These are phyloP conservation scores for Digitaria exilis DNA, from an alignment of 202 grass and related monocot genomes.

Conservation along the genomic window DNA sequence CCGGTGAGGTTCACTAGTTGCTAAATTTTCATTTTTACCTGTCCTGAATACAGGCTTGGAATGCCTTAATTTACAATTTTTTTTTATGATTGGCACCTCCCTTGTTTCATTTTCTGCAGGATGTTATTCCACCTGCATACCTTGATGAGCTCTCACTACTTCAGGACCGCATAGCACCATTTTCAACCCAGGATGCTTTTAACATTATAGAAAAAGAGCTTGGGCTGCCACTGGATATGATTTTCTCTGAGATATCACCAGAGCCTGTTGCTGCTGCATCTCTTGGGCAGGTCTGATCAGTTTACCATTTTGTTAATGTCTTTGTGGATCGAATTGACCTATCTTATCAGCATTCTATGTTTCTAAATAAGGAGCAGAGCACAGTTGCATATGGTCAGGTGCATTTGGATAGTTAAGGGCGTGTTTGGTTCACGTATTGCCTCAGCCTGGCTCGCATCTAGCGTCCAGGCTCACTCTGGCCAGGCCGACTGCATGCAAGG, in stretches of 20 bases:
- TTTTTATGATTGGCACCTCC: not conserved
- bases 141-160: conserved; percentile 88
- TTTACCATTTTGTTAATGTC: no score
- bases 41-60: not conserved
- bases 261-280: conserved; percentile 88
- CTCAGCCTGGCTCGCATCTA: no score
- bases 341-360: conserved; percentile 4
- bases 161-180: conserved; percentile 94
- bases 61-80: not conserved
- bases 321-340: not conserved
- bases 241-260: conserved; percentile 95
- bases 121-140: conserved; percentile 96
- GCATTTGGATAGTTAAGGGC: conserved; percentile 10
- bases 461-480: no score
- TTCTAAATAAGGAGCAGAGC: not conserved
- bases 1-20: conserved; percentile 55
- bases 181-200: conserved; percentile 90
- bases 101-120: conserved; percentile 50
- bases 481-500: no score
- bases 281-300: conserved; percentile 86
- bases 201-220: conserved; percentile 94
- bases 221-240: conserved; percentile 64
- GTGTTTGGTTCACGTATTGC: no score
- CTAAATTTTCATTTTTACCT: not conserved
- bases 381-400: not conserved